A percentile compares a stretch with the other conserved stretches of the same genome.
Conservation (phyloP, 306 rosid genomes). For the Dryas drummondii region DNA sequence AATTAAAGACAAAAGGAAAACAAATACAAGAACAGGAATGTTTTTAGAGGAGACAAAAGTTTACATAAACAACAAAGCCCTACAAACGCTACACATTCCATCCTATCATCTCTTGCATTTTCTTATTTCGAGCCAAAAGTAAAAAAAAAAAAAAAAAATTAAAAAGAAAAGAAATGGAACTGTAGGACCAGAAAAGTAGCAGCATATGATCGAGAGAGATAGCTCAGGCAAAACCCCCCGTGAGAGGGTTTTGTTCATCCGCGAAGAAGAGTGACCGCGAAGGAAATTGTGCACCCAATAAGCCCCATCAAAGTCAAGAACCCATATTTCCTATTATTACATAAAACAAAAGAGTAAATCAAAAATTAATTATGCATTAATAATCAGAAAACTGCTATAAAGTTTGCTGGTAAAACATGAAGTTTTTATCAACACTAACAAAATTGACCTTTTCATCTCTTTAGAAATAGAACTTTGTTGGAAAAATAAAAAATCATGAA, state of each 20-base stretch:
- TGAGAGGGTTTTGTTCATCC: slow-evolving; percentile 12
- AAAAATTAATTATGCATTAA: not conserved
- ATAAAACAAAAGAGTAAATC: slow-evolving; percentile 7
- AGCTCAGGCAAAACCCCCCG: not conserved
- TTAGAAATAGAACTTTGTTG: too few species aligned
- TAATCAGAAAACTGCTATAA: too few species aligned
- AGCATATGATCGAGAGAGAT: not conserved
- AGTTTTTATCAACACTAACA: too few species aligned
- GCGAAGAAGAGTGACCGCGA: slow-evolving; percentile 51
- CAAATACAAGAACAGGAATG: too few species aligned
- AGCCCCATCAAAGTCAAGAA: slow-evolving; percentile 55
- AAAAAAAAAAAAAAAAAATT: too few species aligned
- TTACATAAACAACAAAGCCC: not conserved
- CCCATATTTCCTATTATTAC: slow-evolving; percentile 38
- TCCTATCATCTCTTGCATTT: not conserved
- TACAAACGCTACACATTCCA: not conserved
- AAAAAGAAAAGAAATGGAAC: not conserved
- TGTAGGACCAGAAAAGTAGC: not conserved
- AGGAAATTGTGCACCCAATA: slow-evolving; percentile 54
- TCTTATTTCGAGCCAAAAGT: too few species aligned
- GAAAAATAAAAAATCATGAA: too few species aligned
- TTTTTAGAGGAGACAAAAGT: too few species aligned
- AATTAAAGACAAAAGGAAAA: too few species aligned
- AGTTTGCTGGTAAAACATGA: too few species aligned
- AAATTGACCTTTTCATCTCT: too few species aligned